Conservation (phyloP, 1,139 yeast species). For the Geotrichum fermentans region DNA sequence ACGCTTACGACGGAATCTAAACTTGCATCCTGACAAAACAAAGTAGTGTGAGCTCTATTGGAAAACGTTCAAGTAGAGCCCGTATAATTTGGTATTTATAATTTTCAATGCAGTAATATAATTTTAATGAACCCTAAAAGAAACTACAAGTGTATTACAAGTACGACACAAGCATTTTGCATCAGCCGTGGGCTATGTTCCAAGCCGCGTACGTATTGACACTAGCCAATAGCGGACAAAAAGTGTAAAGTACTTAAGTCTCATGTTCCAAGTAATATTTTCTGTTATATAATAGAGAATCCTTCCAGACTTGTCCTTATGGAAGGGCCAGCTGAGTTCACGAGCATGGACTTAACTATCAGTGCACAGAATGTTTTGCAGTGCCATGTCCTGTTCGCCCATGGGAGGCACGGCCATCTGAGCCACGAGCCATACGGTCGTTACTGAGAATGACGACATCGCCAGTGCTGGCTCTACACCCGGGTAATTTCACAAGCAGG, state of each 20-base stretch:
- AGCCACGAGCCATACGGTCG: neutral
- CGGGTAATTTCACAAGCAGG: too few species aligned
- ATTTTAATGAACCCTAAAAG: neutral
- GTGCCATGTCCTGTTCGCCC: neutral
- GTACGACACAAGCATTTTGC: too few species aligned
- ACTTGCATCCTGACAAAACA: too few species aligned
- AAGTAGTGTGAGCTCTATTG: neutral
- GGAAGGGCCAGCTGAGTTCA: too few species aligned
- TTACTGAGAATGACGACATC: too few species aligned
- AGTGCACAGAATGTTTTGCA: neutral
- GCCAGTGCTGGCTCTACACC: neutral
- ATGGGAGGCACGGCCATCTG: neutral
- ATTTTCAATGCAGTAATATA: neutral
- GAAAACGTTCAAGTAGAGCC: neutral
- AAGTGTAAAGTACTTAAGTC: too few species aligned
- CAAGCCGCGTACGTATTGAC: too few species aligned
- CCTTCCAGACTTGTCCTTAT: too few species aligned
- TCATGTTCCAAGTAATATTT: neutral
- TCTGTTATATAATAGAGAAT: too few species aligned
- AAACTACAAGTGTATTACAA: too few species aligned
- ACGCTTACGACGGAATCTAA: slow-evolving; percentile 39
- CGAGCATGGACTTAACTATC: neutral
- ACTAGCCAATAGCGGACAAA: too few species aligned
- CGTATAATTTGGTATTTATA: neutral
- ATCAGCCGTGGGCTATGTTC: too few species aligned